These are phyloP conservation scores for Bothriochloa decipiens DNA, from an alignment of 176 grass and related monocot species.

Conservation along the genomic window DNA sequence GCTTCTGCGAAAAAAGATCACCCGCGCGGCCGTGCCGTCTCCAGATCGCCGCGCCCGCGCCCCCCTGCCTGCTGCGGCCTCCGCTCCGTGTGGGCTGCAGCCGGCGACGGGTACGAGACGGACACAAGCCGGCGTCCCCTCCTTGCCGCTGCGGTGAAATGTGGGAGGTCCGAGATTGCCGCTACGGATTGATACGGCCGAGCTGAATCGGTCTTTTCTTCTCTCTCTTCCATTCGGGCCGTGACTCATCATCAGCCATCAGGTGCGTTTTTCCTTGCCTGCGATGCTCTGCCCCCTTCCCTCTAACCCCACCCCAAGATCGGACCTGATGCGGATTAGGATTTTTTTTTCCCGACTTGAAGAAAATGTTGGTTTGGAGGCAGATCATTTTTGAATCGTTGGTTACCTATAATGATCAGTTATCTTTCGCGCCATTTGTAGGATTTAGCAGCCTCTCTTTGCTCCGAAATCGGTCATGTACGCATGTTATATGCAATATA, in stretches of 20 bases:
- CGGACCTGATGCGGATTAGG: not conserved
- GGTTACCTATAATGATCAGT: not conserved
- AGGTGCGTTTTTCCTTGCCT: not conserved
- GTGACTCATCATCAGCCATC: not conserved
- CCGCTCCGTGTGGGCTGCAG: not conserved
- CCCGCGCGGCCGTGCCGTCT: not conserved
- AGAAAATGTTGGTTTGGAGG: not conserved
- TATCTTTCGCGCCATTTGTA: not conserved
- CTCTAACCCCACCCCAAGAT: not conserved
- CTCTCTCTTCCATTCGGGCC: not conserved
- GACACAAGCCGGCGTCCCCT: not conserved
- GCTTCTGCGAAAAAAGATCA: not conserved
- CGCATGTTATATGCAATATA: not conserved
- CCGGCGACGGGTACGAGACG: not conserved
- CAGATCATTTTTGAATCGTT: not conserved
- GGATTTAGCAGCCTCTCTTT: not conserved
- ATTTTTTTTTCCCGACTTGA: not conserved
- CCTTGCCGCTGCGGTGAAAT: not conserved
- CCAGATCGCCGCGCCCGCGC: conserved; percentile 30
- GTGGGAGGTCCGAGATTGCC: not conserved
- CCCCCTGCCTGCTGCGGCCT: not conserved
- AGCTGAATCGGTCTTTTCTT: not conserved
- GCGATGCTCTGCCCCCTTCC: not conserved
- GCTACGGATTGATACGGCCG: not conserved
- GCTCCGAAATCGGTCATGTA: not conserved